These are phyloP conservation scores for Mrakia hoshinonis DNA, from an alignment of 768 basidiomycete genomes.

Conservation along the genomic window DNA sequence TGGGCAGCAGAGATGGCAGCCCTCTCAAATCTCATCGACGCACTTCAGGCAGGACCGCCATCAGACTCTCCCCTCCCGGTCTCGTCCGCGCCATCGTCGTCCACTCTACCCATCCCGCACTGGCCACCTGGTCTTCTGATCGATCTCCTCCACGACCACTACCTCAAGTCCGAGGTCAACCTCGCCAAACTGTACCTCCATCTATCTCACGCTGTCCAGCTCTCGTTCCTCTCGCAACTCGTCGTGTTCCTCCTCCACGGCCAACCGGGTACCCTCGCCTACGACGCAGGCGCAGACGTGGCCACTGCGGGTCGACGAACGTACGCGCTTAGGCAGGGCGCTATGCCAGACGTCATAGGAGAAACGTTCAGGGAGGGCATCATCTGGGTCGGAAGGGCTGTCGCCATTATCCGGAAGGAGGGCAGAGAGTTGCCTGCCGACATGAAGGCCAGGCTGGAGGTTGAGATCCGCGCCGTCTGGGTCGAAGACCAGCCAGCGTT, in stretches of 20 bases:
- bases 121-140: conserved; percentile 73
- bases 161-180: conserved; percentile 68
- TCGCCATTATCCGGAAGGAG: conserved; percentile 75
- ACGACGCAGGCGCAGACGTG: conserved; percentile 49
- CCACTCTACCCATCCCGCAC: conserved; percentile 35
- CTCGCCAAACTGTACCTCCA: conserved; percentile 62
- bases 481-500: conserved; percentile 70
- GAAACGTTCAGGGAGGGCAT: conserved; percentile 68
- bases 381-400: conserved; percentile 73
- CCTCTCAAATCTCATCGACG: conserved; percentile 56
- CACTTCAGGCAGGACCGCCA: conserved; percentile 41
- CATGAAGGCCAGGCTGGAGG: conserved; percentile 46
- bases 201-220: conserved; percentile 66
- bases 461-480: conserved; percentile 57
- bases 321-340: conserved; percentile 54
- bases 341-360: conserved; percentile 69
- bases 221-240: conserved; percentile 76
- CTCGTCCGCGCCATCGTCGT: background rate
- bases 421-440: conserved; percentile 64
- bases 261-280: conserved; percentile 41
- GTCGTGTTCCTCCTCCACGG: conserved; percentile 74
- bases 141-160: conserved; percentile 62
- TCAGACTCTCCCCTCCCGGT: conserved; percentile 6
- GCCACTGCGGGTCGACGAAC: conserved; percentile 50
- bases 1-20: conserved; percentile 82